Conservation (phyloP, 306 rosid species). For the Astragalus membranaceus region DNA sequence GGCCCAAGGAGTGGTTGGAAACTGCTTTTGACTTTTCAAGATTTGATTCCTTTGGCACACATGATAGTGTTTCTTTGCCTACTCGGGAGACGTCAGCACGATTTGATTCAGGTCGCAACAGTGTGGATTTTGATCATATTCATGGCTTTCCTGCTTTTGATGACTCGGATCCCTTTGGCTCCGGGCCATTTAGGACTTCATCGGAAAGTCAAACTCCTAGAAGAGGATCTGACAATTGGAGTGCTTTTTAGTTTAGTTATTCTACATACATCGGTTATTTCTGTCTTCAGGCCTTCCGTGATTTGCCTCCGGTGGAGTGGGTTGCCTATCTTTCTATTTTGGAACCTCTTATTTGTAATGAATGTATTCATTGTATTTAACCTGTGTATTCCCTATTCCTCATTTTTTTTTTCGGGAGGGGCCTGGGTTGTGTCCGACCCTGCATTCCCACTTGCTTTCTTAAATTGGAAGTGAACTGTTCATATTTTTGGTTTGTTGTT, state of each 20-base stretch:
- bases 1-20: conserved; percentile 55
- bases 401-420: conserved; percentile 8
- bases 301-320: conserved; percentile 35
- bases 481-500: conserved; percentile 22
- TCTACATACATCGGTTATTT: conserved; percentile 5
- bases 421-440: conserved; percentile 8
- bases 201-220: conserved; percentile 66
- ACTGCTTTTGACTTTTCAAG: conserved; percentile 74
- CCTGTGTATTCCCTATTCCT: conserved; percentile 39
- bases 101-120: conserved; percentile 71
- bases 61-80: conserved; percentile 54
- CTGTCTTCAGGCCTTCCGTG: conserved; percentile 28
- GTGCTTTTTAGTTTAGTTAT: conserved; percentile 59
- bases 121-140: conserved; percentile 61
- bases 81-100: conserved; percentile 42
- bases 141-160: conserved; percentile 78
- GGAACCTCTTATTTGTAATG: conserved; percentile 46
- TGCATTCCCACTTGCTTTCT: not conserved
- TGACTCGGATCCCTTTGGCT: conserved; percentile 82
- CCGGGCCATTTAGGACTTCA: conserved; percentile 65
- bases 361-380: conserved; percentile 50
- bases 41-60: conserved; percentile 71
- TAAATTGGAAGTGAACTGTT: conserved; percentile 20
- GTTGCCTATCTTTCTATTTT: conserved; percentile 31
- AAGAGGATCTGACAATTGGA: conserved; percentile 72